Evolutionary conservation across 371 early-diverging fungal genomes (phyloP).

Genomic region (Modicella reniformis): DNA sequence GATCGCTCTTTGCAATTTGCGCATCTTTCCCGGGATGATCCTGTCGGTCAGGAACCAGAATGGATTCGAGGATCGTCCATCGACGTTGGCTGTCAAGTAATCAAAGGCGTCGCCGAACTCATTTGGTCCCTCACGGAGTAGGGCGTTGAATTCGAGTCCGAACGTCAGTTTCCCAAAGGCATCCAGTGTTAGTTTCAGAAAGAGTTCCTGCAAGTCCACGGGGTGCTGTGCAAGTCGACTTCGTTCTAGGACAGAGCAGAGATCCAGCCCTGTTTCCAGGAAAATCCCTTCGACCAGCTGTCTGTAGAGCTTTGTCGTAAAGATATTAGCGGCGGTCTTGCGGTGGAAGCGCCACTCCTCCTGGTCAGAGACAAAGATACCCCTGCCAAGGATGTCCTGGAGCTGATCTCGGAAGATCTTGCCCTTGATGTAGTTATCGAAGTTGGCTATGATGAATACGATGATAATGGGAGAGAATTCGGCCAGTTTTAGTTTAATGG

Average conservation of each 20-base stretch:
- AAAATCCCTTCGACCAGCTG: slow-evolving; percentile 56
- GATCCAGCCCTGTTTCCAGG: slow-evolving; percentile 16
- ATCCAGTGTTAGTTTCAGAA: slow-evolving; percentile 39
- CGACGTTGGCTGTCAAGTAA: slow-evolving; percentile 35
- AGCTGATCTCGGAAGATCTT: slow-evolving; percentile 51
- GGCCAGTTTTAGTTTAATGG: neutral
- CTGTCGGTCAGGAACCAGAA: slow-evolving; percentile 43
- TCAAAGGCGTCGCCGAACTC: slow-evolving; percentile 52
- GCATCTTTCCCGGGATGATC: slow-evolving; percentile 26
- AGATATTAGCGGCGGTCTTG: slow-evolving; percentile 74
- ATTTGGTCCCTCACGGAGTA: slow-evolving; percentile 26
- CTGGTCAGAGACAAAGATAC: slow-evolving; percentile 74
- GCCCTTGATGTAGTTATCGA: slow-evolving; percentile 64
- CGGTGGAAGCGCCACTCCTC: slow-evolving; percentile 69
- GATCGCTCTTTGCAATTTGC: slow-evolving; percentile 25
- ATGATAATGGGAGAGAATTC: neutral
- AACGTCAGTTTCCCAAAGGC: slow-evolving; percentile 49
- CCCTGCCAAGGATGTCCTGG: slow-evolving; percentile 67
- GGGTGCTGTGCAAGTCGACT: slow-evolving; percentile 5
- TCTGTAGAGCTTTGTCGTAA: slow-evolving; percentile 76
- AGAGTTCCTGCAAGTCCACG: slow-evolving; percentile 32
- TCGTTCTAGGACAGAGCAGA: slow-evolving; percentile 27
- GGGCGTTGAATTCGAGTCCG: slow-evolving; percentile 33
- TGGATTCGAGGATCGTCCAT: slow-evolving; percentile 32
- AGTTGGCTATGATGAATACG: slow-evolving; percentile 24